A percentile compares a stretch with the other conserved stretches of the same genome.
Evolutionary conservation across 2,329 filamentous ascomycete genomes (phyloP).

Genomic region (Botrytis cinerea): DNA sequence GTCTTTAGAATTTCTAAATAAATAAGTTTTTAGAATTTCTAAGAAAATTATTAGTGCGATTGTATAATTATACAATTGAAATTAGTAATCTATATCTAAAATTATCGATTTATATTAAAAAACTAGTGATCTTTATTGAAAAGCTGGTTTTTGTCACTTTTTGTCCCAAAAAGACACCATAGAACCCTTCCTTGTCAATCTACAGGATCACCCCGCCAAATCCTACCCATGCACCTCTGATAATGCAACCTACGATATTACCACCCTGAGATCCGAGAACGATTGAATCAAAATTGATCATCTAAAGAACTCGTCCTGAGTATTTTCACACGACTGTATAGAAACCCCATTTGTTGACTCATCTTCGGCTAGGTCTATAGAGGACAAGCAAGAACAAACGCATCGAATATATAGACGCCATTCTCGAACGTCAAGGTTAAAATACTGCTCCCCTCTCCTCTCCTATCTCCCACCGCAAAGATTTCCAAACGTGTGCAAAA

Average conservation of each 20-base stretch:
- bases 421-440: not conserved
- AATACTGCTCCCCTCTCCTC: not conserved
- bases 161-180: too few species aligned
- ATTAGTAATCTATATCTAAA: too few species aligned
- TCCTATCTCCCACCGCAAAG: not conserved
- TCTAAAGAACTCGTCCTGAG: not conserved
- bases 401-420: not conserved
- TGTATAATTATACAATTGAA: too few species aligned
- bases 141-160: too few species aligned
- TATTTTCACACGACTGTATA: not conserved
- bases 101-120: too few species aligned
- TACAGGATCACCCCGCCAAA: not conserved
- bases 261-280: not conserved
- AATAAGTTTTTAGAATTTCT: too few species aligned
- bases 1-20: too few species aligned
- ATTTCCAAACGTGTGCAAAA: not conserved
- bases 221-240: not conserved
- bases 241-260: not conserved
- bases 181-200: not conserved
- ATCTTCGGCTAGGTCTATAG: not conserved
- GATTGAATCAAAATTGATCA: not conserved
- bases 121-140: too few species aligned
- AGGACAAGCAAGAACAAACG: not conserved
- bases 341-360: not conserved
- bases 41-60: too few species aligned